Base-by-base conservation (phyloP, 2,329 filamentous ascomycete genomes). In the Paracorniculantispora psalliotae region DNA sequence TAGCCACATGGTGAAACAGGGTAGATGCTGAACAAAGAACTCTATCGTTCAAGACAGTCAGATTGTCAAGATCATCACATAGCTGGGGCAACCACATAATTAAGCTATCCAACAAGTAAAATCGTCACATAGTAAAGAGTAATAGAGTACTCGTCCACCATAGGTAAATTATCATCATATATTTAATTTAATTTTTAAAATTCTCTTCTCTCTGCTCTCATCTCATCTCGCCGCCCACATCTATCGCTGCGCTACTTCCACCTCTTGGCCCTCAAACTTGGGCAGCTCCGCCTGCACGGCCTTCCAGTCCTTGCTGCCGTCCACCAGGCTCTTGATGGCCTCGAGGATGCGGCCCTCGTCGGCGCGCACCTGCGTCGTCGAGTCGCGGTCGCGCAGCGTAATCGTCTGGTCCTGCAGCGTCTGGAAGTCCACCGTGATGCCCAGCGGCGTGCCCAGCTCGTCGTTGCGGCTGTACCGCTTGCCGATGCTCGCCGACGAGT, bases 401-500 rank as follows among this genome's bases (percentile, higher is more conserved):
- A 96, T 84, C 8, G 89, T 89, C 71, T 85, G 85, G 72, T 97
- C 92, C 75, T 96, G 86, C 65, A 96, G 79, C 50, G 91, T 96
- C 80, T 97, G 91, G 83, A 97, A 97, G 74, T 97, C 93, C 61
- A 97, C 85, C 0, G 93, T 97, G 73, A 97, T 87, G 71, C 92
- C 93, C 64, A 97, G 87, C 8, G 93, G 91, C 47, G 94, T 97
- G 68, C 93, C 94, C 61, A 97, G 84, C 78, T 97, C 93, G 74
- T 97, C 93, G 72, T 97, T 97, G 68, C 94, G 87, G 71, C 89
- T 87, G 75, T 96, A 97, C 57, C 93, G 89, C 81, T 96, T 96
- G 72, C 93, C 93, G 67, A 97, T 97, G 63, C 87, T 92, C 62
- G 92, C 92, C 28, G 89, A 91, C 15, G 91, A 96, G 73, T 94